Evolutionary conservation across 345 rosid species (phyloP).

Genomic region (Noccaea bulbosa): DNA sequence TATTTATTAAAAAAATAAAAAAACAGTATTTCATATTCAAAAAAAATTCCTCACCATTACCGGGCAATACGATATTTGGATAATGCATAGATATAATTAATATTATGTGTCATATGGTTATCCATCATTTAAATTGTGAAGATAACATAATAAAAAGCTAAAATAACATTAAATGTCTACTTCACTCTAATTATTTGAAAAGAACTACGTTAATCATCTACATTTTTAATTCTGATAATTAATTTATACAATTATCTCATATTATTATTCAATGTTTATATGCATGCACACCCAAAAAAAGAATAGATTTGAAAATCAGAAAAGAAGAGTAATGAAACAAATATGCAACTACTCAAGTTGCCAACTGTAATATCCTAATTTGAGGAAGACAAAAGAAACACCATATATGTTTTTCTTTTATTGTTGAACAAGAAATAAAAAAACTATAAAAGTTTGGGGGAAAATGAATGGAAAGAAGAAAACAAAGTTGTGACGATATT

Average conservation of each 20-base stretch:
- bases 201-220: not conserved
- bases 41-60: conserved; percentile 7
- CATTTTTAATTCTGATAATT: not conserved
- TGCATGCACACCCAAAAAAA: not conserved
- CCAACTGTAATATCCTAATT: conserved; percentile 31
- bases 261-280: not conserved
- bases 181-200: not conserved
- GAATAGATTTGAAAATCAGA: not conserved
- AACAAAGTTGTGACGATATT: conserved; percentile 34
- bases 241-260: not conserved
- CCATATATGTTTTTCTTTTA: conserved; percentile 17
- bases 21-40: not conserved
- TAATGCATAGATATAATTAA: conserved; percentile 6
- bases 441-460: not conserved
- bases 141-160: conserved; percentile 2
- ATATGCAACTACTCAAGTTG: conserved; percentile 34
- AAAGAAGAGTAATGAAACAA: conserved; percentile 15
- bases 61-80: conserved; percentile 20
- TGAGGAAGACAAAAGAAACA: conserved; percentile 13
- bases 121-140: conserved; percentile 12
- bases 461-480: conserved; percentile 22
- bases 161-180: not conserved
- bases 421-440: not conserved
- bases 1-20: not conserved
- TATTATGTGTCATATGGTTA: not conserved